Percentiles rank a stretch among this genome's conserved stretches.
Conservation (phyloP, 2,329 filamentous ascomycete genomes). For the Botrytis tulipae region DNA sequence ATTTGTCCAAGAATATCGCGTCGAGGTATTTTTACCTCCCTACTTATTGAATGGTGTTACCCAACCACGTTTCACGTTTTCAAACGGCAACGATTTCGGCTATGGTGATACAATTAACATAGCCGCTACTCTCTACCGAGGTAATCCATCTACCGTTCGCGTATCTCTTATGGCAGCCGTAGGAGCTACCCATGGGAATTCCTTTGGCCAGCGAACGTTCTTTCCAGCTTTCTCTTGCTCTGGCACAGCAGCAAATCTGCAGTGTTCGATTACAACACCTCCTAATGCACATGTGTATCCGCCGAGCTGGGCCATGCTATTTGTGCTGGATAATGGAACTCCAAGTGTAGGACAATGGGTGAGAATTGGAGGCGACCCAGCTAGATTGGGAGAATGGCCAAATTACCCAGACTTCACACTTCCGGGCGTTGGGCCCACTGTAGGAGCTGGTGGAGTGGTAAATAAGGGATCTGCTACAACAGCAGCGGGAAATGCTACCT, state of each 20-base stretch:
- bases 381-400: constrained; percentile 61
- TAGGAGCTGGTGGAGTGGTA: neutral
- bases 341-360: constrained; percentile 62
- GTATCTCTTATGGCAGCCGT: constrained; percentile 19
- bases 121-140: constrained; percentile 1
- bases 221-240: constrained; percentile 14
- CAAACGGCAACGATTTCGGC: constrained; percentile 33
- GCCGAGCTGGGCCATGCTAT: constrained; percentile 64
- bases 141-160: neutral
- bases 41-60: constrained; percentile 52
- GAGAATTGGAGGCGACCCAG: constrained; percentile 64
- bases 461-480: neutral
- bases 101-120: constrained; percentile 10
- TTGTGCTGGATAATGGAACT: constrained; percentile 59
- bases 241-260: neutral
- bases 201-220: constrained; percentile 8
- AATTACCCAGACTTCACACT: constrained; percentile 42
- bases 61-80: constrained; percentile 53
- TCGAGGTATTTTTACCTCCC: constrained; percentile 63
- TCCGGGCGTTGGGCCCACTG: constrained; percentile 11
- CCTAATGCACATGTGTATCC: constrained; percentile 55
- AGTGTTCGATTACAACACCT: constrained; percentile 45
- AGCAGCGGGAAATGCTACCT: neutral
- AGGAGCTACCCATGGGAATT: constrained; percentile 16
- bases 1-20: constrained; percentile 51